Evolutionary conservation across 1,284 basidiomycete species (phyloP), one percentile per base, ranked within the genome.

Genomic region (Fomitopsis schrenkii): DNA sequence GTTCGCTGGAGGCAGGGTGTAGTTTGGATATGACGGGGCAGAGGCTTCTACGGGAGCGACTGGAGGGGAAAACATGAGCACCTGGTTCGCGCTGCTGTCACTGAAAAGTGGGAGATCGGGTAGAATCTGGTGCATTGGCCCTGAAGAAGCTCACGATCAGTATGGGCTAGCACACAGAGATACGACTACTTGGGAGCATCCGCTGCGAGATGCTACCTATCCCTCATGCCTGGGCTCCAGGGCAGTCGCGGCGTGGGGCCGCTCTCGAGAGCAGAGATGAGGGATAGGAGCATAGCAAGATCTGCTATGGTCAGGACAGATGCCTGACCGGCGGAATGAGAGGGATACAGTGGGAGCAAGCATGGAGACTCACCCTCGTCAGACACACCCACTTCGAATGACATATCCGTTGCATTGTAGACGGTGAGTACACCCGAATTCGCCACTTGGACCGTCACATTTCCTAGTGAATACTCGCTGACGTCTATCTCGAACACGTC

Each of bases 51-150:
- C 66, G 5, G 72, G 67, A 19, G 77, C 73, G 56, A 70, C 68
- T 0, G 85, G 73, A 0, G 86, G 84, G 0, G 93, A 94, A 72
- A 92, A 93, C 14, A 95, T 69, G n/a, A 95, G 75, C 0, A 84
- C 89, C 68, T 89, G 84, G 59, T 86, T 88, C 1, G 85, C 78
- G 0, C 91, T 93, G 1, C 91, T 88, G 70, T 95, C 93, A 5
- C 90, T 91, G 0, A 94, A 76, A 1, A 89, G 72, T 0, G 90
- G 90, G 1, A 80, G 69, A 4, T 71, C 67, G 4, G 74, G 63
- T 5, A 84, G 71, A 2, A 78, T 58, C 57, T 79, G 64, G 64
- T 87, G 84, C 30, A 88, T 68, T 9, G 84, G 80, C 9, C 66
- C 76, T 81, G 64, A 28, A 54, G 35, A 44, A 42, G 57, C 8